A percentile compares a stretch with the other conserved stretches of the same genome.
Conservation (phyloP, 805 yeast genomes). For the Candida pseudoglaebosa region DNA sequence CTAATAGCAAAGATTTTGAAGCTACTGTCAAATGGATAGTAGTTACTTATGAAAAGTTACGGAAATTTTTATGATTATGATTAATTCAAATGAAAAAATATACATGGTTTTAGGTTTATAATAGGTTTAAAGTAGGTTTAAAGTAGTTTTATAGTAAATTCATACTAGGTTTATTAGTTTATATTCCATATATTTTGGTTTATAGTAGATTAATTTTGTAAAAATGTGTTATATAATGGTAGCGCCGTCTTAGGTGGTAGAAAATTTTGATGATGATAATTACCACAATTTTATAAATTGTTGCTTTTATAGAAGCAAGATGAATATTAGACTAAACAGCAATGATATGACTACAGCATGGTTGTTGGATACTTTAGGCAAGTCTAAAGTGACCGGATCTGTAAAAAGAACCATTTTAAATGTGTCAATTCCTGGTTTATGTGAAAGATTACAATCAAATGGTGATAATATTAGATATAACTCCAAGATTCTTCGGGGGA, state of each 20-base stretch:
- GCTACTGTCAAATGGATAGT: conserved; percentile 20
- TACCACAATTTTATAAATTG: not conserved
- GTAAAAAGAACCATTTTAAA: conserved; percentile 28
- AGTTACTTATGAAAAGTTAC: conserved; percentile 21
- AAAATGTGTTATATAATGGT: not conserved
- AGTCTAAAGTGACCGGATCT: conserved; percentile 21
- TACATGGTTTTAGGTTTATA: too few relatives aligned
- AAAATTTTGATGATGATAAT: too few relatives aligned
- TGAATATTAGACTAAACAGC: not conserved
- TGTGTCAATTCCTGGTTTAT: conserved; percentile 40
- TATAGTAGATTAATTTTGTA: not conserved
- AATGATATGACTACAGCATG: conserved; percentile 20
- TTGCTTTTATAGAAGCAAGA: not conserved
- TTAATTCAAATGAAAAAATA: too few relatives aligned
- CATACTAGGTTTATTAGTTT: too few relatives aligned
- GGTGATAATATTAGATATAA: conserved; percentile 23
- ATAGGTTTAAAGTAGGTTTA: too few relatives aligned
- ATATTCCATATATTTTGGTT: too few relatives aligned
- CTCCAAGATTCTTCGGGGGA: conserved; percentile 46
- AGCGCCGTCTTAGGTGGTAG: not conserved
- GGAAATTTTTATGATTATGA: not conserved
- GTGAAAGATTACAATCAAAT: conserved; percentile 18
- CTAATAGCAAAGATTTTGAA: conserved; percentile 20
- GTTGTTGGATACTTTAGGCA: conserved; percentile 42
- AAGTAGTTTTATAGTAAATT: too few relatives aligned